Percentiles rank a stretch among this genome's conserved stretches.
Conservation (phyloP, 2,329 filamentous ascomycete species). For the Helotiales sp. region DNA sequence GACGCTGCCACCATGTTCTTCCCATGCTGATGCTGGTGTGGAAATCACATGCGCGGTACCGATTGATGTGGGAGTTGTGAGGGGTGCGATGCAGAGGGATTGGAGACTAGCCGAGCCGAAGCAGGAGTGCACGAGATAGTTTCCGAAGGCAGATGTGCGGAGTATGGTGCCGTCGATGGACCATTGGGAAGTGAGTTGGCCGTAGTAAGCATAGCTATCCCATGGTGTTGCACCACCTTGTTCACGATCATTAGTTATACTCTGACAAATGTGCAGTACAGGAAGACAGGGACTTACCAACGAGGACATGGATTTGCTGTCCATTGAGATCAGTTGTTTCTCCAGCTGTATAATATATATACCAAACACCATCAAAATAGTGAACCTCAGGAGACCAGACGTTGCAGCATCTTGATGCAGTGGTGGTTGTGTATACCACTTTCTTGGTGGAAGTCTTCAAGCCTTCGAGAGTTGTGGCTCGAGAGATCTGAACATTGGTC, state of each 20-base stretch:
- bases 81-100: conserved; percentile 39
- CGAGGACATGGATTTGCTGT: conserved; percentile 52
- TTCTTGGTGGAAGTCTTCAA: conserved; percentile 54
- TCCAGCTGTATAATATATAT: conserved; percentile 58
- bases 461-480: conserved; percentile 53
- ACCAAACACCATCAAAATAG: conserved; percentile 50
- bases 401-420: conserved; percentile 49
- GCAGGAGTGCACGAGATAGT: conserved; percentile 55
- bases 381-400: conserved; percentile 61
- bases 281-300: conserved; percentile 35
- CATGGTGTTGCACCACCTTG: conserved; percentile 52
- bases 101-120: conserved; percentile 29
- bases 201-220: conserved; percentile 50
- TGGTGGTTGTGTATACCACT: conserved; percentile 49
- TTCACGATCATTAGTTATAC: background rate
- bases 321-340: conserved; percentile 44
- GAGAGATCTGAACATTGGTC: conserved; percentile 54
- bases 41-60: conserved; percentile 50
- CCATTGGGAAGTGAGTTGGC: conserved; percentile 49
- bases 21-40: conserved; percentile 42
- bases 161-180: conserved; percentile 55
- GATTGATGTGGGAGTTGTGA: conserved; percentile 42
- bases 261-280: background rate
- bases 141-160: conserved; percentile 43
- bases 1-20: conserved; percentile 49